Base-by-base conservation (phyloP, 2,329 filamentous ascomycete species). In the Cladobotryum protrusum region DNA sequence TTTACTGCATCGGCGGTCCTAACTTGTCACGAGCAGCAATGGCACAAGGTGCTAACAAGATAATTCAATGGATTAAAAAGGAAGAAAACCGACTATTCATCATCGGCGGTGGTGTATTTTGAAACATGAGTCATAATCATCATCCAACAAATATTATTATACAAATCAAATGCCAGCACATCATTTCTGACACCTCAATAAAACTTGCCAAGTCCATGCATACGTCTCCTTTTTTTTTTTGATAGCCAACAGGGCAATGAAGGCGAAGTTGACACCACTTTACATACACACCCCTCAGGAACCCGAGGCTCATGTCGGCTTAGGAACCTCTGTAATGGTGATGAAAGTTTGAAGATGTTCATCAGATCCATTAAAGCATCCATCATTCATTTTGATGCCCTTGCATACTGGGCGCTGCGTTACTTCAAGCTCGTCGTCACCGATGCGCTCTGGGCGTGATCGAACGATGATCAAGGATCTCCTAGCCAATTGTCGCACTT, bases 1-100 rank as follows among this genome's bases (percentile, higher is more conserved):
- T 99, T 53, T 99, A 96, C 70, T 95, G 89, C 61, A 84, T 99
- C n/a, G 89, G 91, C 15, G 87, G 88, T 0, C 87, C 88, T 2
- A 85, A 84, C 56, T 70, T 79, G 34, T 79, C 79, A 24, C 72
- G 81, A 37, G 71, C 74, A 18, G 81, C 83, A 11, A 75, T 99
- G 60, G 88, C 89, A 9, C 86, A 92, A 65, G 89, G 86, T 11
- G 92, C 91, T 33, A 95, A 93, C 64, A 85, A 86, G 69, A 82
- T 99, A 45, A 84, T 95, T 5, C 87, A 93, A 63, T 99, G 92
- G 91, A 86, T 92, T 2, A 85, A 88, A 63, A 78, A 84, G 57
- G 93, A 99, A 69, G 92, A 97, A 68, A 91, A 97, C 68, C 77
- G 93, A 50, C 73, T 97, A 5, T 99, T 99, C 63, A 96, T 99